Evolutionary conservation across 2,329 filamentous ascomycete genomes (phyloP).

Genomic region (Talaromyces sp.): DNA sequence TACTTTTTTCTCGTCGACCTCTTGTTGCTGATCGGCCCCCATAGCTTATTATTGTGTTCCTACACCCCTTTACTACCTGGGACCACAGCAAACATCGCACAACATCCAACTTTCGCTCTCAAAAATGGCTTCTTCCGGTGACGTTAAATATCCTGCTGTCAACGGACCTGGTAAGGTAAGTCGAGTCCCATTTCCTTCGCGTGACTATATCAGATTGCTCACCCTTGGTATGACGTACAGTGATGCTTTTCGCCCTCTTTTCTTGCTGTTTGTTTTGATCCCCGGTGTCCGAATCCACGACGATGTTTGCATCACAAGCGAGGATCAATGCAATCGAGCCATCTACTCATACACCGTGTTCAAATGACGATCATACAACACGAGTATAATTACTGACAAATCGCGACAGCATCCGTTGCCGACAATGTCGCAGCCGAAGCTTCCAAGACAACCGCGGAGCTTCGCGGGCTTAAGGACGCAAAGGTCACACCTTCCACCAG

Average conservation of each 20-base stretch:
- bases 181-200: background rate
- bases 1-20: constrained; percentile 14
- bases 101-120: constrained; percentile 19
- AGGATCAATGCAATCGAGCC: background rate
- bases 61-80: constrained; percentile 18
- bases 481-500: constrained; percentile 53
- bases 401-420: constrained; percentile 50
- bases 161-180: constrained; percentile 40
- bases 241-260: constrained; percentile 10
- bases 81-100: constrained; percentile 24
- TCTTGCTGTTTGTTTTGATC: constrained; percentile 11
- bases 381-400: constrained; percentile 21
- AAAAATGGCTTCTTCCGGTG: constrained; percentile 31
- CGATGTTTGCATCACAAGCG: background rate
- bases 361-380: background rate
- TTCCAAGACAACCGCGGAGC: constrained; percentile 56
- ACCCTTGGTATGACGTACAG: constrained; percentile 2
- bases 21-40: background rate
- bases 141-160: constrained; percentile 40
- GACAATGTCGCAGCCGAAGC: constrained; percentile 57
- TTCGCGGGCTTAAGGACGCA: constrained; percentile 54
- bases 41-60: constrained; percentile 11
- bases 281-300: background rate
- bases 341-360: background rate
- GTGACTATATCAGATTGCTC: background rate